A percentile compares a stretch with the other conserved stretches of the same genome.
Evolutionary conservation across 257 asterid genomes (phyloP).

Genomic region (Solanum chaucha): DNA sequence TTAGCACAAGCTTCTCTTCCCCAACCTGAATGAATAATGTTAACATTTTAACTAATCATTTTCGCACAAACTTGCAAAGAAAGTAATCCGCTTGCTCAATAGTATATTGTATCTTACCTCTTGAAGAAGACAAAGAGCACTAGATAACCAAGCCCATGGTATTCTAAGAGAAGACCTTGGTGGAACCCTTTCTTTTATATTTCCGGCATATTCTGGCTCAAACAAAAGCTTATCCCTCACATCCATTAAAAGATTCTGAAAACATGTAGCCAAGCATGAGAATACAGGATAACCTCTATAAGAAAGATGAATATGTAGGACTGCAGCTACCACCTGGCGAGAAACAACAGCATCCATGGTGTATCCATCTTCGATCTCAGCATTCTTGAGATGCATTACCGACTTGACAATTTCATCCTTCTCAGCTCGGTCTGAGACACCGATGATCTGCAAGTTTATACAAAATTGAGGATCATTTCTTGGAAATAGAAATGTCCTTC

Average conservation of each 20-base stretch:
- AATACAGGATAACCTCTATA: not conserved
- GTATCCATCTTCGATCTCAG: conserved; percentile 92
- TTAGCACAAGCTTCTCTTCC: conserved; percentile 87
- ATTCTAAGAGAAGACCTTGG: conserved; percentile 81
- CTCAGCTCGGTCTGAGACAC: conserved; percentile 78
- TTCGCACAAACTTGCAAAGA: not conserved
- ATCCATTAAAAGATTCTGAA: conserved; percentile 80
- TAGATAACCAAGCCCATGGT: conserved; percentile 93
- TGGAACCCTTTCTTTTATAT: conserved; percentile 62
- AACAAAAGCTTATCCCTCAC: conserved; percentile 96
- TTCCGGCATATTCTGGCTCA: conserved; percentile 95
- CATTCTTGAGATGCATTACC: conserved; percentile 70
- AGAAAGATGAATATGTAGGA: not conserved
- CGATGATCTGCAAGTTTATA: conserved; percentile 60
- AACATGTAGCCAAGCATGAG: conserved; percentile 3
- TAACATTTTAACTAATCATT: not conserved
- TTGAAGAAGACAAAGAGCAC: conserved; percentile 94
- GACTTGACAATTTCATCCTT: conserved; percentile 95
- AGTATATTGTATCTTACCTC: conserved; percentile 38
- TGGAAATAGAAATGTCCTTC: not conserved
- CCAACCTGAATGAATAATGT: conserved; percentile 53
- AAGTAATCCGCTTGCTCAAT: not conserved
- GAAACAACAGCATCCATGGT: conserved; percentile 73
- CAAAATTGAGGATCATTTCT: not conserved
- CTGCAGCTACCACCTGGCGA: conserved; percentile 55